Percentiles rank a stretch among this genome's conserved stretches.
phyloP scores from a whole-genome alignment of 2,329 filamentous ascomycete species.

The Nothopassalora personata region DNA sequence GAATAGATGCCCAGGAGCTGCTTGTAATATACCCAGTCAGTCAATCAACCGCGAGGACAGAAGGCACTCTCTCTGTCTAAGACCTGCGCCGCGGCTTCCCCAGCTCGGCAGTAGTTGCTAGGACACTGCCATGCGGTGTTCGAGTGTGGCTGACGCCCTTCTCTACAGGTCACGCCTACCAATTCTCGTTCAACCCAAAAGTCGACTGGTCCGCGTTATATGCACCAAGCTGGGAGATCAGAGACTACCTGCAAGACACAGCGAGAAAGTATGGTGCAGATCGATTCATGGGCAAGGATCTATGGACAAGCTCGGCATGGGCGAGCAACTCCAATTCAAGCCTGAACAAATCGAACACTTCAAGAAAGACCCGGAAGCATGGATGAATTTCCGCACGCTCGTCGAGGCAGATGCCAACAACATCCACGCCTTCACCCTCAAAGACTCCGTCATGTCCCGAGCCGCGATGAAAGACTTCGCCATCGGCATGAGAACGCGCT shows the following conservation, averaged over 20 bases:
- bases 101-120: too few relatives aligned
- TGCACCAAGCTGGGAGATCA: constrained; percentile 32
- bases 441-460: constrained; percentile 36
- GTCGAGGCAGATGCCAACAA: constrained; percentile 56
- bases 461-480: constrained; percentile 36
- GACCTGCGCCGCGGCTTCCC: too few relatives aligned
- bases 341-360: constrained; percentile 54
- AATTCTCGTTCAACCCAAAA: constrained; percentile 42
- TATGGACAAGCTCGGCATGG: constrained; percentile 33
- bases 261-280: constrained; percentile 18
- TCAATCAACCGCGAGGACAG: too few relatives aligned
- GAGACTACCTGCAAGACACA: constrained; percentile 15
- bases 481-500: constrained; percentile 37
- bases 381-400: constrained; percentile 45
- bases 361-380: constrained; percentile 52
- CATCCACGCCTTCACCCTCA: constrained; percentile 37
- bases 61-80: too few relatives aligned
- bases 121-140: too few relatives aligned
- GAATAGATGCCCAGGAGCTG: constrained; percentile 41
- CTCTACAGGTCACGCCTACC: constrained; percentile 32
- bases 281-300: constrained; percentile 30
- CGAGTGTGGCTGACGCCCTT: too few relatives aligned
- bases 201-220: constrained; percentile 39
- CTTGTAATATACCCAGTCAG: constrained; percentile 38
- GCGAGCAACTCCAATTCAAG: constrained; percentile 50